Conservation (phyloP, 176 grass and related monocot genomes). For the Thinopyrum elongatum region DNA sequence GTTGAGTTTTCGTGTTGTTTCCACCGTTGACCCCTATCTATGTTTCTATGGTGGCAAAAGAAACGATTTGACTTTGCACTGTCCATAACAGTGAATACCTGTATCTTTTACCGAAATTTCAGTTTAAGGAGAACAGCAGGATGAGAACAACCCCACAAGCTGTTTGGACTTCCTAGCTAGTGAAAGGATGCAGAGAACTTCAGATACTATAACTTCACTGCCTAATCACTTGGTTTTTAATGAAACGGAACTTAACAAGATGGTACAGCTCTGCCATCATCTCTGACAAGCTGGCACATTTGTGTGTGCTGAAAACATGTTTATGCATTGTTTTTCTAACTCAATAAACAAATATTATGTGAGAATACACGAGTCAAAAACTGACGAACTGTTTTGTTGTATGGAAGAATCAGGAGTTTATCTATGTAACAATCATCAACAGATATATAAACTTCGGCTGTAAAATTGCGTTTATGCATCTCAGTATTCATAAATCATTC, state of each 20-base stretch:
- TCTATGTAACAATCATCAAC: background rate
- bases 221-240: background rate
- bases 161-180: background rate
- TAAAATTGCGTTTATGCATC: background rate
- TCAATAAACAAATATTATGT: slow-evolving; percentile 1
- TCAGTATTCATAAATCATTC: background rate
- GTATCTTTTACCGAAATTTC: background rate
- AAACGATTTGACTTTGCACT: background rate
- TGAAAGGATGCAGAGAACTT: background rate
- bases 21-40: background rate
- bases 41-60: no score
- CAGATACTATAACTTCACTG: background rate
- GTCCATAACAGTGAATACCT: background rate
- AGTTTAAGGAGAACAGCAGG: background rate
- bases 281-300: background rate
- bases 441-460: background rate
- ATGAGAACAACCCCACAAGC: background rate
- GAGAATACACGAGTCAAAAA: background rate
- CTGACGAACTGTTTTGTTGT: background rate
- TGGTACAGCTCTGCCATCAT: background rate
- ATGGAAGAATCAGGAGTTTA: background rate
- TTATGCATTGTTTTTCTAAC: background rate
- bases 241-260: background rate
- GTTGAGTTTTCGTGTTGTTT: background rate
- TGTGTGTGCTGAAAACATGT: background rate